These are phyloP conservation scores for Diutina ranongensis DNA, from an alignment of 1,139 yeast genomes.

Conservation along the genomic window DNA sequence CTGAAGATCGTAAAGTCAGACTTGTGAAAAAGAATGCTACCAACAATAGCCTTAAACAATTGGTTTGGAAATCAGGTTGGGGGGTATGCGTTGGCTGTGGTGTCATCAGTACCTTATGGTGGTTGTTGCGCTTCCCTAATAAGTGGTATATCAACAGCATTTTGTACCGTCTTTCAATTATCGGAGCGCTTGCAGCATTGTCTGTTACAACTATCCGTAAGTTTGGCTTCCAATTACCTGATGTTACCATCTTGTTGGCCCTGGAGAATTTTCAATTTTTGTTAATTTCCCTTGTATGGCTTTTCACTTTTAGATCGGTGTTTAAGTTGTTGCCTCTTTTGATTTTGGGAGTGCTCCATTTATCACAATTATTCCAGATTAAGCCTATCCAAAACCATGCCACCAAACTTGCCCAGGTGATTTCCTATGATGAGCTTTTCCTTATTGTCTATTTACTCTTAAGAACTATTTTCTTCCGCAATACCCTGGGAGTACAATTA, in stretches of 20 bases:
- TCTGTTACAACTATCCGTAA: slow-evolving; percentile 44
- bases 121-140: slow-evolving; percentile 33
- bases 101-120: slow-evolving; percentile 33
- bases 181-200: slow-evolving; percentile 48
- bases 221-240: slow-evolving; percentile 45
- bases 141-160: slow-evolving; percentile 31
- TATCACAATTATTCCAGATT: slow-evolving; percentile 31
- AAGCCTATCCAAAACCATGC: slow-evolving; percentile 28
- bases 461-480: slow-evolving; percentile 53
- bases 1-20: slow-evolving; percentile 20
- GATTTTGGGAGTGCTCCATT: slow-evolving; percentile 45
- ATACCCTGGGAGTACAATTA: slow-evolving; percentile 59
- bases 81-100: slow-evolving; percentile 38
- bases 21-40: slow-evolving; percentile 27
- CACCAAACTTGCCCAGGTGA: slow-evolving; percentile 30
- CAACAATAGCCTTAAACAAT: slow-evolving; percentile 33
- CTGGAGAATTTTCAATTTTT: slow-evolving; percentile 62
- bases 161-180: slow-evolving; percentile 40
- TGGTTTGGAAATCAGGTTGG: slow-evolving; percentile 59
- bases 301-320: slow-evolving; percentile 51
- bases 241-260: slow-evolving; percentile 44
- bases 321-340: slow-evolving; percentile 54
- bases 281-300: slow-evolving; percentile 45
- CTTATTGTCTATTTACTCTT: slow-evolving; percentile 39
- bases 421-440: slow-evolving; percentile 51